A percentile compares a stretch with the other conserved stretches of the same genome.
phyloP scores from a whole-genome alignment of 2,329 filamentous ascomycete species.

The Exophiala oligosperma region DNA sequence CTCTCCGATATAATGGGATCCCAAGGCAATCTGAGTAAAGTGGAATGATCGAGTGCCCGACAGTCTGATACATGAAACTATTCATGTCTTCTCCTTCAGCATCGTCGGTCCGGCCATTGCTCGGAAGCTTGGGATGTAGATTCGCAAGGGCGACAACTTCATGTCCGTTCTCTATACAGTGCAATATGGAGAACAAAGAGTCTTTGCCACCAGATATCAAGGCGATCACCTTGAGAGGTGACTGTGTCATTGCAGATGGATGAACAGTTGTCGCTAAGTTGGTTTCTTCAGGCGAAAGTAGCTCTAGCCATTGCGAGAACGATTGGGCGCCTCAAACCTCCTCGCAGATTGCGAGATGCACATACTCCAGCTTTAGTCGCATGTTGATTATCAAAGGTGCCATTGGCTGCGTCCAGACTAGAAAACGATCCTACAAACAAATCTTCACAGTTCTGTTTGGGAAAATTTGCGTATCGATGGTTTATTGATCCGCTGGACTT shows the following conservation, averaged over 20 bases:
- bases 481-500: not conserved
- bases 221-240: slow-evolving; percentile 72
- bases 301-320: no score
- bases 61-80: slow-evolving; percentile 99
- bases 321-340: no score
- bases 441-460: no score
- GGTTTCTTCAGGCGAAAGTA: no score
- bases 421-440: no score
- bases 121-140: slow-evolving; percentile 62
- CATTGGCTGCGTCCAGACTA: no score
- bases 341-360: no score
- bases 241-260: slow-evolving; percentile 6
- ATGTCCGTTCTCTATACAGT: slow-evolving; percentile 85
- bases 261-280: no score
- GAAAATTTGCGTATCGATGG: no score
- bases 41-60: slow-evolving; percentile 83
- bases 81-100: slow-evolving; percentile 69
- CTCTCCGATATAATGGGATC: slow-evolving; percentile 78
- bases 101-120: slow-evolving; percentile 29
- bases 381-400: no score
- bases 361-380: no score
- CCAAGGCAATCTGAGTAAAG: slow-evolving; percentile 77
- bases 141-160: slow-evolving; percentile 85
- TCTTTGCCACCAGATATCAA: slow-evolving; percentile 96
- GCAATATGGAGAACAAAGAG: slow-evolving; percentile 88